Evolutionary conservation across 2,329 filamentous ascomycete species (phyloP), one percentile per base, ranked within the genome.

Genomic region (Penicillium hesseltinei): DNA sequence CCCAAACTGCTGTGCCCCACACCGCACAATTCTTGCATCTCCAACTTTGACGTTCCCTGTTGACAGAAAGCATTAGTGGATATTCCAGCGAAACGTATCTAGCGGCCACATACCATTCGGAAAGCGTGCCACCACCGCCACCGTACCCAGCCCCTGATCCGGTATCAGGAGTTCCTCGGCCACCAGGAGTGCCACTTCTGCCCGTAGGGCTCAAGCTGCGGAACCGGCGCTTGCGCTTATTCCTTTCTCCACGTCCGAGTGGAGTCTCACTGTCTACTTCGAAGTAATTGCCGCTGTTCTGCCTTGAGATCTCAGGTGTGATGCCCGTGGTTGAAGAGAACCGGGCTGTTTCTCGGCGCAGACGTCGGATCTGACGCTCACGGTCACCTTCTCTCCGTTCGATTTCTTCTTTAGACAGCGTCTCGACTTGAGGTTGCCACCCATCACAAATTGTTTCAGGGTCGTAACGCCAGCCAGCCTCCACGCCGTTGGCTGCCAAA

Each of bases 321-420:
- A 95, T 91, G 57, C 90, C 90, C 0, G 90, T 84, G 23, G 89
- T 94, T 44, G 90, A 93, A 57, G 90, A 94, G 73, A 97, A 96
- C 27, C 92, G 84, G 1, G 93, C 93, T 10, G 93, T 97, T 74
- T 99, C 94, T 71, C 94, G 84, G 55, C 94, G 84, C 61, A 97
- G 78, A 58, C 94, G 84, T 57, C 94, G 84, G 39, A 97, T 89
- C 75, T 97, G 91, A 54, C 94, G 83, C 75, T 99, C 94, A 42
- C 94, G 85, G 71, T 99, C 94, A 51, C 91, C 91, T 75, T 99
- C 94, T 29, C 94, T 86, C 78, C 96, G 96, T 76, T 99, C 94
- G 53, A 99, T 97, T 71, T 99, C 94, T 67, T 99, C 94, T 67
- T 96, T 96, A 39, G 88, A 92, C 2, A 99, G 78, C 0, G 83